phyloP scores from a whole-genome alignment of 768 basidiomycete species.

The Scleroderma bovista region DNA sequence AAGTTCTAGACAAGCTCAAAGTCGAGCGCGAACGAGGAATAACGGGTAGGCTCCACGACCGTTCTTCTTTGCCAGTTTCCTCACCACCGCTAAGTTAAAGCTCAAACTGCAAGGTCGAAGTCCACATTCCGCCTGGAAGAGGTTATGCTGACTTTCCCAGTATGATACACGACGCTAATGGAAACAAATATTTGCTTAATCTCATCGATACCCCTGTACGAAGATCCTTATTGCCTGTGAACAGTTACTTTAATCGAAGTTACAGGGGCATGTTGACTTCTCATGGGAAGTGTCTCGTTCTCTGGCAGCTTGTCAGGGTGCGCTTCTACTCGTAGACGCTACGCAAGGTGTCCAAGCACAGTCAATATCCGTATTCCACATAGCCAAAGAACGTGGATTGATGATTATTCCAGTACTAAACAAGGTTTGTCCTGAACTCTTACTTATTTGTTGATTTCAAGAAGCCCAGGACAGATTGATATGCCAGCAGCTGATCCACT shows the following conservation, averaged over 20 bases:
- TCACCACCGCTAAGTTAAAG: slow-evolving; percentile 60
- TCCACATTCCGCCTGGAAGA: not conserved
- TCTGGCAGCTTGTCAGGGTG: slow-evolving; percentile 91
- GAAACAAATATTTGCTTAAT: slow-evolving; percentile 71
- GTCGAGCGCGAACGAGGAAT: slow-evolving; percentile 97
- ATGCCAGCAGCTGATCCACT: slow-evolving; percentile 84
- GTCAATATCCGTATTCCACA: slow-evolving; percentile 90
- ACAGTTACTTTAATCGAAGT: slow-evolving; percentile 1
- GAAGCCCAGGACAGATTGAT: slow-evolving; percentile 60
- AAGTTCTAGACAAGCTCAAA: slow-evolving; percentile 90
- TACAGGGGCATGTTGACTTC: slow-evolving; percentile 94
- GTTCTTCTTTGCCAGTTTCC: not conserved
- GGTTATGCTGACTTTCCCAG: slow-evolving; percentile 32
- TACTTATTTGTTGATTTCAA: not conserved
- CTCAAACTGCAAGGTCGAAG: slow-evolving; percentile 84
- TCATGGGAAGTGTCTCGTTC: slow-evolving; percentile 94
- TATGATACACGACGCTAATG: slow-evolving; percentile 68
- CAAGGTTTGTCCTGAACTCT: slow-evolving; percentile 49
- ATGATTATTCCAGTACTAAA: slow-evolving; percentile 89
- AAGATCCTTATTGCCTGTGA: not conserved
- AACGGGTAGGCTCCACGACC: slow-evolving; percentile 52
- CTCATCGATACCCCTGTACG: slow-evolving; percentile 91
- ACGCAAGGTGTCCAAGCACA: slow-evolving; percentile 98
- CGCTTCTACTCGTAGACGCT: slow-evolving; percentile 83
- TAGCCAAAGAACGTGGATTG: slow-evolving; percentile 74